Conservation (phyloP, 108 stramenopile species). For the Parmales sp. region DNA sequence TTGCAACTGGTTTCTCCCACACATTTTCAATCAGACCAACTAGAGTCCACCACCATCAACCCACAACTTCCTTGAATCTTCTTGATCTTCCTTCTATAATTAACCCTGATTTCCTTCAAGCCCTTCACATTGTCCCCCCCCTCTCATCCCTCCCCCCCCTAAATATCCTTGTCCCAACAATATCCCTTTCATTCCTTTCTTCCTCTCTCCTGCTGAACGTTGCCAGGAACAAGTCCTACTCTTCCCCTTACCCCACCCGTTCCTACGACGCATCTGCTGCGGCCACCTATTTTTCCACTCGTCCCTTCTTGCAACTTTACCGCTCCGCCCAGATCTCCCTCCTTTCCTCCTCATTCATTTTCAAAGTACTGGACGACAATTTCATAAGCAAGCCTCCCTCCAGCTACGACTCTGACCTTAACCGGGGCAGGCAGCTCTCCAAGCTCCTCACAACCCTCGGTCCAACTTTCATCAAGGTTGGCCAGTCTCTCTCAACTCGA, state of each 20-base stretch:
- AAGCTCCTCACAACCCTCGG: slow-evolving; percentile 56
- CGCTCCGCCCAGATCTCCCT: slow-evolving; percentile 26
- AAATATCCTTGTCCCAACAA: not conserved
- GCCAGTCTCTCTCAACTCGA: slow-evolving; percentile 86
- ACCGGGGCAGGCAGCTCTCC: slow-evolving; percentile 51
- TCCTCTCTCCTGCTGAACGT: not conserved
- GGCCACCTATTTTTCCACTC: not conserved
- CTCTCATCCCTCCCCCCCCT: not conserved
- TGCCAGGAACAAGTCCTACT: too few relatives aligned
- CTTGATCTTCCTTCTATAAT: not conserved
- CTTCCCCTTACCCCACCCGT: not conserved
- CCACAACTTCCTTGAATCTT: not conserved
- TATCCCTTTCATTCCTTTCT: not conserved
- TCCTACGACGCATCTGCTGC: not conserved
- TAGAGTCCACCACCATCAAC: not conserved
- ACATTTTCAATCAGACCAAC: not conserved
- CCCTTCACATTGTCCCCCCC: not conserved
- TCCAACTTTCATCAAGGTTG: slow-evolving; percentile 79
- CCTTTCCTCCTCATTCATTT: slow-evolving; percentile 21
- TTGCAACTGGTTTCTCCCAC: not conserved
- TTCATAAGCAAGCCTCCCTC: slow-evolving; percentile 11
- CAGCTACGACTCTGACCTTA: not conserved
- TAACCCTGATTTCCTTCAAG: not conserved
- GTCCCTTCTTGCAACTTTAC: not conserved
- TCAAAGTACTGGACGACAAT: slow-evolving; percentile 26